These are phyloP conservation scores for Letharia lupina DNA, from an alignment of 495 filamentous ascomycete genomes.

Conservation along the genomic window DNA sequence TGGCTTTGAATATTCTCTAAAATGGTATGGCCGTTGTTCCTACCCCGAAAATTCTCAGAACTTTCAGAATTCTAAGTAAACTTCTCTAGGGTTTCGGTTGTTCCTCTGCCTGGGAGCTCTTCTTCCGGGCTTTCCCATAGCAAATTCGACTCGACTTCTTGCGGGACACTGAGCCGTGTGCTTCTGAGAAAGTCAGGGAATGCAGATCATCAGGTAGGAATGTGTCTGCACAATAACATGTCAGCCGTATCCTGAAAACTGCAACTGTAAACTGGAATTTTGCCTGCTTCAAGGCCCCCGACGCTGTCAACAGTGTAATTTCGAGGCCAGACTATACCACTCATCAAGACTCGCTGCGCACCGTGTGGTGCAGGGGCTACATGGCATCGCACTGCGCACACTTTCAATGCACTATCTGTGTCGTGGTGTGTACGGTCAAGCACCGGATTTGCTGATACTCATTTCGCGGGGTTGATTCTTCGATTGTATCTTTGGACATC, in stretches of 20 bases:
- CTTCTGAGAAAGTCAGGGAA: background rate
- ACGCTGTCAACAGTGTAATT: background rate
- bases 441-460: background rate
- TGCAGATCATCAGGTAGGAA: background rate
- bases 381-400: background rate
- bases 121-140: background rate
- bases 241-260: background rate
- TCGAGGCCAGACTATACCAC: background rate
- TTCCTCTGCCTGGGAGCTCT: background rate
- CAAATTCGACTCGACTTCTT: background rate
- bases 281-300: background rate
- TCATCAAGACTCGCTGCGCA: background rate
- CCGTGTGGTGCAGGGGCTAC: background rate
- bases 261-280: background rate
- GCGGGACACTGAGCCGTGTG: background rate
- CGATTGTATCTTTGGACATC: background rate
- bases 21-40: background rate
- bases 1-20: background rate
- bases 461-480: background rate
- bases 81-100: background rate
- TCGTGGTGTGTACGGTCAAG: background rate
- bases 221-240: background rate
- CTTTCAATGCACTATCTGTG: background rate
- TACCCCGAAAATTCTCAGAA: background rate
- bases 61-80: background rate